phyloP scores from a whole-genome alignment of 345 rosid genomes.

The Bretschneidera sinensis region DNA sequence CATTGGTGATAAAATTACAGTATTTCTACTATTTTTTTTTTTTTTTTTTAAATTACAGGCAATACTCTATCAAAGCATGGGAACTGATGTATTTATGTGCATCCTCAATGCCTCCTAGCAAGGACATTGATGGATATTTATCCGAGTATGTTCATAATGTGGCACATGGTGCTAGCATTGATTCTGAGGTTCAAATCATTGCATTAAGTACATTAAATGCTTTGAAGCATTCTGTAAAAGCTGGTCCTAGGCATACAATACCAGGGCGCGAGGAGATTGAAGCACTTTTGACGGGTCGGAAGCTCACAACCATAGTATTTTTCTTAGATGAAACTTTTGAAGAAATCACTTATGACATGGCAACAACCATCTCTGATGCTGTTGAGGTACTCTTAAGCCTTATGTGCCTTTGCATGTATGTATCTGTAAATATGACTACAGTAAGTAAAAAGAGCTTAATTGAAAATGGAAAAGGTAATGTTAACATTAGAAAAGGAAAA shows the following conservation, averaged over 20 bases:
- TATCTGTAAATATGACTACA: too few species aligned
- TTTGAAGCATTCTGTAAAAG: conserved; percentile 84
- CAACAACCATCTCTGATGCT: conserved; percentile 91
- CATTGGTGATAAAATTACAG: neutral
- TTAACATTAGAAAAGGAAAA: too few species aligned
- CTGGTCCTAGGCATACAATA: conserved; percentile 84
- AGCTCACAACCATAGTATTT: conserved; percentile 91
- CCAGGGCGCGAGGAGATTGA: conserved; percentile 98
- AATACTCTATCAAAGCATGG: conserved; percentile 84
- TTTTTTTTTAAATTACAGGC: conserved; percentile 36
- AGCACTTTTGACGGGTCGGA: conserved; percentile 76
- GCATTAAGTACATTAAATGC: conserved; percentile 82
- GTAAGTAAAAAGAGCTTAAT: too few species aligned
- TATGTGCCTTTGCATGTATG: neutral
- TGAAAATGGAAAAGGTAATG: too few species aligned
- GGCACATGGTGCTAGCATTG: conserved; percentile 58
- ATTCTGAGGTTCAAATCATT: conserved; percentile 73
- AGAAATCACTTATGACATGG: conserved; percentile 95
- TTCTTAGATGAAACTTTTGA: conserved; percentile 97
- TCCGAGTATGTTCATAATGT: conserved; percentile 85
- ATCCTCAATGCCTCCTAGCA: conserved; percentile 97
- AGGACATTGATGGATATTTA: conserved; percentile 90
- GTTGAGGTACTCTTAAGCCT: conserved; percentile 71
- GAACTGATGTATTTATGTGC: conserved; percentile 93
- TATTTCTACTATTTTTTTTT: too few species aligned